Percentiles rank a stretch among this genome's conserved stretches.
These are phyloP conservation scores for Cicer cuneatum DNA, from an alignment of 306 rosid genomes.

Conservation along the genomic window DNA sequence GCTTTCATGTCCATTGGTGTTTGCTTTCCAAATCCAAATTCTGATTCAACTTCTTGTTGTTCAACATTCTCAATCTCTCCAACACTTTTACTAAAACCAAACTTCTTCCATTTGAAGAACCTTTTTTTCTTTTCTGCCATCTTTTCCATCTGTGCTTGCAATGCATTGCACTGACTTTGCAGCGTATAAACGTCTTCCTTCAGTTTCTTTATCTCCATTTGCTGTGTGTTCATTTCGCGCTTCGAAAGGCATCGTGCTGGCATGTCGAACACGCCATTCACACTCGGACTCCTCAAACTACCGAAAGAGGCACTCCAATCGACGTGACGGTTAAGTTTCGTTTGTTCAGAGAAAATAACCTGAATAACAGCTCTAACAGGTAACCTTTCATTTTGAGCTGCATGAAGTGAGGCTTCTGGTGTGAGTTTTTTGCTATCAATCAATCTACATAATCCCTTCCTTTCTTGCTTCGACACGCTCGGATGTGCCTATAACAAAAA, in stretches of 20 bases:
- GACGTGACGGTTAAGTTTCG: constrained; percentile 54
- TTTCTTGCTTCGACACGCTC: constrained; percentile 69
- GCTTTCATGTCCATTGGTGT: constrained; percentile 72
- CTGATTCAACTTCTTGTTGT: constrained; percentile 44
- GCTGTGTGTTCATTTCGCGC: constrained; percentile 70
- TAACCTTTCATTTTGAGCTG: constrained; percentile 90
- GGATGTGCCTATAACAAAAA: constrained; percentile 76
- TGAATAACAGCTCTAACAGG: constrained; percentile 92
- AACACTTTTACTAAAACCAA: constrained; percentile 51
- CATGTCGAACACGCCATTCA: constrained; percentile 41
- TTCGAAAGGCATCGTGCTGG: constrained; percentile 62
- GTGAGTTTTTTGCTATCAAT: constrained; percentile 86
- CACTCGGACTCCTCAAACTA: constrained; percentile 63
- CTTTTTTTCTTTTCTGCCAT: constrained; percentile 62
- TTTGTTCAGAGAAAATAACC: constrained; percentile 82
- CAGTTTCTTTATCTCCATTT: constrained; percentile 72
- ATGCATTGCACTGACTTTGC: constrained; percentile 64
- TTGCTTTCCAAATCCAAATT: constrained; percentile 55
- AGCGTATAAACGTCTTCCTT: constrained; percentile 78
- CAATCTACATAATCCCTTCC: constrained; percentile 72
- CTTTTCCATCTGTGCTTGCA: constrained; percentile 79
- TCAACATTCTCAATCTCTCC: constrained; percentile 41
- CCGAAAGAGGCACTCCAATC: constrained; percentile 87
- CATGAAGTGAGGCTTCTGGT: constrained; percentile 87
- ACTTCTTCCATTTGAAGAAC: constrained; percentile 75